Conservation (phyloP, 192 early-diverging fungal genomes). For the Cladochytrium replicatum region DNA sequence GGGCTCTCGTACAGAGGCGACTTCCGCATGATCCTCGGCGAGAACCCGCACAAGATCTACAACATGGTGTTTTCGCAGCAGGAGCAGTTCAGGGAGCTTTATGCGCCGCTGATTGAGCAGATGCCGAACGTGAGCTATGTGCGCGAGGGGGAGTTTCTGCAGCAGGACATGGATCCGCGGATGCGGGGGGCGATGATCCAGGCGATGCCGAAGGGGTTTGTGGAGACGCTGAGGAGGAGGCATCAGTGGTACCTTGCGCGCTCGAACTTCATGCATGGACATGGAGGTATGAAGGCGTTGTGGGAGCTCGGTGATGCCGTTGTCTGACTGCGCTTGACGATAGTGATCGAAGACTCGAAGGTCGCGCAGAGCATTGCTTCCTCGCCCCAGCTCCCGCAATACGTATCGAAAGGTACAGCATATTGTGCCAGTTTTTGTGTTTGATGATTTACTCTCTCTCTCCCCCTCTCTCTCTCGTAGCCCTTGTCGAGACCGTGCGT, state of each 20-base stretch:
- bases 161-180: neutral
- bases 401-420: slow-evolving; percentile 31
- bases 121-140: slow-evolving; percentile 29
- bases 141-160: slow-evolving; percentile 5
- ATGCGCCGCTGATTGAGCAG: slow-evolving; percentile 34
- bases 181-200: neutral
- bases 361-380: slow-evolving; percentile 32
- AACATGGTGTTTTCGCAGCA: slow-evolving; percentile 85
- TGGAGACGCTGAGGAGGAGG: slow-evolving; percentile 1
- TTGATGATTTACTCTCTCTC: neutral
- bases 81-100: slow-evolving; percentile 40
- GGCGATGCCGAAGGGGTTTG: neutral
- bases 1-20: slow-evolving; percentile 86
- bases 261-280: too few relatives aligned
- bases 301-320: slow-evolving; percentile 54
- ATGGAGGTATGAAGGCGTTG: slow-evolving; percentile 46
- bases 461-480: slow-evolving; percentile 27
- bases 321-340: slow-evolving; percentile 75
- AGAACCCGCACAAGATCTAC: slow-evolving; percentile 91
- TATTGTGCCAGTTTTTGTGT: neutral
- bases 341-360: slow-evolving; percentile 50
- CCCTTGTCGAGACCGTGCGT: slow-evolving; percentile 56
- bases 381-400: slow-evolving; percentile 21
- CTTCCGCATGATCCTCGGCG: slow-evolving; percentile 80
- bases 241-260: slow-evolving; percentile 25